Evolutionary conservation across 164 flowering plant species (phyloP).

Genomic region (Stephania cephalantha): DNA sequence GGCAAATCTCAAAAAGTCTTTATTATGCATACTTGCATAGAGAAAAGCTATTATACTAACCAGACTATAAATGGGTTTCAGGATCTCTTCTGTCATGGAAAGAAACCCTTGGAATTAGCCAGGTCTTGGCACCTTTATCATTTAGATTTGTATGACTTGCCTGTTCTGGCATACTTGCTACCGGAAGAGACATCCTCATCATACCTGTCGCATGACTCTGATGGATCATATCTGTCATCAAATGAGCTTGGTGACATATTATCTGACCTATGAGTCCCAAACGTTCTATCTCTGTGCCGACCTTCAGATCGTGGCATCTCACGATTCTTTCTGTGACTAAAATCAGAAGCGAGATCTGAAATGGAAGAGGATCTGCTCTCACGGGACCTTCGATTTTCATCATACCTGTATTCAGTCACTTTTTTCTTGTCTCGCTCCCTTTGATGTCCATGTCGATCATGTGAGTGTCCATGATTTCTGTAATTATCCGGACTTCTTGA

Average conservation of each 20-base stretch:
- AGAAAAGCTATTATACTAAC: conserved; percentile 25
- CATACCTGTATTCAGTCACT: conserved; percentile 18
- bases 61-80: neutral
- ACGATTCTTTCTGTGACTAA: conserved; percentile 19
- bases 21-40: neutral
- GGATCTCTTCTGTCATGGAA: conserved; percentile 7
- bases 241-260: conserved; percentile 23
- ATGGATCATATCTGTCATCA: conserved; percentile 86
- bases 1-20: conserved; percentile 12
- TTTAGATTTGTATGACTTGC: conserved; percentile 5
- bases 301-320: conserved; percentile 21
- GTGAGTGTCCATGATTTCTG: conserved; percentile 21
- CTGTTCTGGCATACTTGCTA: conserved; percentile 17
- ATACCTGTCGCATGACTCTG: conserved; percentile 28
- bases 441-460: conserved; percentile 21
- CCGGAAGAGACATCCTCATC: conserved; percentile 21
- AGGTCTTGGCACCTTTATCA: conserved; percentile 8
- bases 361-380: conserved; percentile 27
- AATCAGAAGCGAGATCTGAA: conserved; percentile 15
- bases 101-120: conserved; percentile 3
- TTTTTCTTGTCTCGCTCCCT: conserved; percentile 28
- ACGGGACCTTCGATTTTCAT: conserved; percentile 21
- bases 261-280: conserved; percentile 19
- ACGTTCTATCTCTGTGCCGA: conserved; percentile 18
- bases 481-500: conserved; percentile 34